Base-by-base conservation (phyloP, 768 basidiomycete species). In the Trametes elegans region DNA sequence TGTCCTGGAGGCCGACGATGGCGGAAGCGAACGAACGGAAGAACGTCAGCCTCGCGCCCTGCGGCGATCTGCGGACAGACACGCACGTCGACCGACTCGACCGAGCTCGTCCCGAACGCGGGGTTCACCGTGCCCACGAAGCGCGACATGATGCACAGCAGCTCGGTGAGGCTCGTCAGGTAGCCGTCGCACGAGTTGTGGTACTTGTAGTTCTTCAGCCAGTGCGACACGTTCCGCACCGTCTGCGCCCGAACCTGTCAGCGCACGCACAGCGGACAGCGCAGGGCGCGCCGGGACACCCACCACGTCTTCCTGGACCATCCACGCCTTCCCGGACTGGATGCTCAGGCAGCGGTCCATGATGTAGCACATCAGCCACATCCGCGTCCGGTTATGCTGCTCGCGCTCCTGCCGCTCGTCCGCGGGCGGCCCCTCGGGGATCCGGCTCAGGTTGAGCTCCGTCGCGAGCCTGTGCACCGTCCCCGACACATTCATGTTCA, bases 341-440 rank as follows among this genome's bases (percentile, higher is more conserved):
- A 84, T 83, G n/a, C 85, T 82, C 62, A 85, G 78, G 29, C 85
- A 87, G 6, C 83, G 82, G 64, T 92, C 90, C 50, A 87, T 79
- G 59, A 85, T 84, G 66, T 82, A 88, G 66, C 85, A 89, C 64
- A 83, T 83, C 50, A 90, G 72, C 87, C 88, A 90, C 23, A 84
- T 85, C 55, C 90, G 75, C 24, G 81, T 82, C 35, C 87, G 77
- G 63, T 92, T 90, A 34, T 86, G 73, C 21, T 76, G 75, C 74
- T 89, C 87, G 27, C 85, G 77, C 61, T 82, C 81, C 43, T 76
- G 74, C n/a, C 80, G 80, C 62, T 80, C 79, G 44, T 78, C 74
- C 0, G 70, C 62, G 40, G 74, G 71, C 21, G 69, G 66, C 7
- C 71, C 65, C 2, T 77, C 64, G 1, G 68, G 73, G 11, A 79